Evolutionary conservation across 2,329 filamentous ascomycete species (phyloP), one percentile per base, ranked within the genome.

Genomic region (Pseudogymnoascus sp.): DNA sequence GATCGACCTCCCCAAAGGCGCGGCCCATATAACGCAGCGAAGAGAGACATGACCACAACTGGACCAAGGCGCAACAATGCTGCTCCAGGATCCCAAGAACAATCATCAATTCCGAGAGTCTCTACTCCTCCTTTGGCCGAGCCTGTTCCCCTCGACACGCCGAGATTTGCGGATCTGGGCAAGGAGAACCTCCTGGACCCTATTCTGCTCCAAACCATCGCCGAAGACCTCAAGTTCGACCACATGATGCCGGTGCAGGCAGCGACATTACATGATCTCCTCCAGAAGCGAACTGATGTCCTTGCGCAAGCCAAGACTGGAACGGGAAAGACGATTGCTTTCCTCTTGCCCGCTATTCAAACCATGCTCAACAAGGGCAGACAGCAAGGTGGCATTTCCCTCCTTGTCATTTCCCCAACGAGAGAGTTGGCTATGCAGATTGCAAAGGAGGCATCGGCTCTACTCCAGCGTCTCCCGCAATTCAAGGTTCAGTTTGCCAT

Each of bases 221-320:
- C 84, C 1, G 69, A 83, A 4, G 83, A 85, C 61, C 90, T 97
- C 87, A 79, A 82, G 29, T 88, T 97, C 69, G 83, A 88, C 60
- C 85, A 80, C 42, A 97, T 99, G 95, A 97, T 93, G 21, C 89
- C 95, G 21, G 93, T 99, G 13, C 95, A 99, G 76, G 82, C 85
- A 59, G 83, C 88, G 73, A 96, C 93, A 11, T 92, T 99, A 72
- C 85, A 85, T 65, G 83, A 90, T 63, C 90, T 90, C 3, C 79
- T 97, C 44, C 85, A 86, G 29, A 68, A 73, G 68, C 93, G 95
- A 21, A 84, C 50, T 7, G 70, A 65, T 71, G 91, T 89, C 70
- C 82, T 97, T 68, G 95, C 93, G 56, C 95, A 97, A 79, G 95
- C 95, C 65, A 96, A 91, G 78, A 99, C 95, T 7, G 95, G 95